These are phyloP conservation scores for Gelatoporia subvermispora DNA, from an alignment of 768 basidiomycete species.

Conservation along the genomic window DNA sequence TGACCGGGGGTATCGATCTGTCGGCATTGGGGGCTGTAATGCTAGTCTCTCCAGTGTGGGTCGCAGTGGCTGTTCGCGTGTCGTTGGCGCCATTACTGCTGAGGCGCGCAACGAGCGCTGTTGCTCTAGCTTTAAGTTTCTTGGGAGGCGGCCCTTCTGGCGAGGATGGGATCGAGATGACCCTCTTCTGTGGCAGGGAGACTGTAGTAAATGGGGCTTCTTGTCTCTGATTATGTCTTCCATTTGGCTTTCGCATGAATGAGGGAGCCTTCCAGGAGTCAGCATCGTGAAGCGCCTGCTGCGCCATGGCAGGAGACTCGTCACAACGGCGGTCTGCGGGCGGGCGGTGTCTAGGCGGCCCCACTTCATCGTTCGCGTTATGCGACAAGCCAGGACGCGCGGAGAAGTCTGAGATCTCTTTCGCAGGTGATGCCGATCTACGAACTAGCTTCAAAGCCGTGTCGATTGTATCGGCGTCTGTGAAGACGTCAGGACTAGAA, in stretches of 20 bases:
- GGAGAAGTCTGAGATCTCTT: not conserved
- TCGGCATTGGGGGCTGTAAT: too few relatives aligned
- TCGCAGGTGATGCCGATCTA: not conserved
- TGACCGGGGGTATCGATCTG: too few relatives aligned
- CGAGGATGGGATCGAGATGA: not conserved
- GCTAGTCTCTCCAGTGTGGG: too few relatives aligned
- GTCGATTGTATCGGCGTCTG: conserved; percentile 5
- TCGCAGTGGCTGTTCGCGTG: not conserved
- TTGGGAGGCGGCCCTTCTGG: not conserved
- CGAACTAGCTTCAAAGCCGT: not conserved
- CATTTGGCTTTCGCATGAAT: conserved; percentile 8
- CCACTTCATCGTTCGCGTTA: too few relatives aligned
- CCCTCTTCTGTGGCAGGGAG: not conserved
- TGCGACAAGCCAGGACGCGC: not conserved
- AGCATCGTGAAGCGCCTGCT: conserved; percentile 9
- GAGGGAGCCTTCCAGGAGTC: conserved; percentile 11
- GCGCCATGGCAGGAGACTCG: not conserved
- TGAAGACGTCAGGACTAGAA: conserved; percentile 12
- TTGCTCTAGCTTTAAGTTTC: conserved; percentile 2
- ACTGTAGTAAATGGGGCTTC: not conserved
- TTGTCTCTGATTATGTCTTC: not conserved
- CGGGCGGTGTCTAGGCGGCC: too few relatives aligned
- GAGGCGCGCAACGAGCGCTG: conserved; percentile 1
- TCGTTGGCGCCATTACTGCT: not conserved
- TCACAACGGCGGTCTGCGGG: not conserved